Percentiles rank a stretch among this genome's conserved stretches.
These are phyloP conservation scores for Coprinopsis strossmayeri DNA, from an alignment of 768 basidiomycete genomes.

Conservation along the genomic window DNA sequence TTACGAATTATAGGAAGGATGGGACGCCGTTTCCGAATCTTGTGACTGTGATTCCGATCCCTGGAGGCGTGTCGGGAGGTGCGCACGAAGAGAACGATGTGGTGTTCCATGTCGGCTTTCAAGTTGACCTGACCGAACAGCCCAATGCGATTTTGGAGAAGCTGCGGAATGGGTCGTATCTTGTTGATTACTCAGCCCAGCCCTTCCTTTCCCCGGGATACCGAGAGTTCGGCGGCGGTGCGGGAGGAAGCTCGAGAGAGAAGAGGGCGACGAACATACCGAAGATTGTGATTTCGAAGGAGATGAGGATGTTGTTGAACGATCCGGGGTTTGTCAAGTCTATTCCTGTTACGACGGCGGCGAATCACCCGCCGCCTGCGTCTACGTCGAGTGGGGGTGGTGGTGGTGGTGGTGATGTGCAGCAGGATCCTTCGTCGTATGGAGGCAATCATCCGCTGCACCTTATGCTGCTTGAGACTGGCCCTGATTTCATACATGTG, in stretches of 20 bases:
- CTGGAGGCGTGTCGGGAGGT: slow-evolving; percentile 46
- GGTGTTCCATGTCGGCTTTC: slow-evolving; percentile 90
- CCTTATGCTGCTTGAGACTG: slow-evolving; percentile 51
- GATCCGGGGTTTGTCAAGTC: slow-evolving; percentile 42
- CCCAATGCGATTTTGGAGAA: slow-evolving; percentile 79
- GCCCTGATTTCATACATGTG: slow-evolving; percentile 83
- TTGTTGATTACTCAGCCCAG: slow-evolving; percentile 47
- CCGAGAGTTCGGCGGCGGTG: background rate
- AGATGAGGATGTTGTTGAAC: slow-evolving; percentile 42
- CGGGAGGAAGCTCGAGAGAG: slow-evolving; percentile 12
- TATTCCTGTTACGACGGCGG: slow-evolving; percentile 35
- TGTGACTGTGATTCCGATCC: slow-evolving; percentile 83
- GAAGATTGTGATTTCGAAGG: slow-evolving; percentile 40
- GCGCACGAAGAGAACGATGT: slow-evolving; percentile 61
- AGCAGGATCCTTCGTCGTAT: slow-evolving; percentile 13
- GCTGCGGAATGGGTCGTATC: slow-evolving; percentile 71
- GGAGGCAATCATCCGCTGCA: slow-evolving; percentile 45
- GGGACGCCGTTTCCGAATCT: slow-evolving; percentile 88
- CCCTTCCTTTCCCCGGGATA: slow-evolving; percentile 7
- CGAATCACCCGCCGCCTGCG: slow-evolving; percentile 22
- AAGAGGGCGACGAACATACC: slow-evolving; percentile 24
- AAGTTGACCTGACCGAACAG: slow-evolving; percentile 87
- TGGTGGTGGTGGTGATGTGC: slow-evolving; percentile 10
- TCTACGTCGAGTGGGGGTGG: background rate
- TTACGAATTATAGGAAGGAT: slow-evolving; percentile 86